These are phyloP conservation scores for Candida nitratophila DNA, from an alignment of 805 yeast genomes.

Conservation along the genomic window DNA sequence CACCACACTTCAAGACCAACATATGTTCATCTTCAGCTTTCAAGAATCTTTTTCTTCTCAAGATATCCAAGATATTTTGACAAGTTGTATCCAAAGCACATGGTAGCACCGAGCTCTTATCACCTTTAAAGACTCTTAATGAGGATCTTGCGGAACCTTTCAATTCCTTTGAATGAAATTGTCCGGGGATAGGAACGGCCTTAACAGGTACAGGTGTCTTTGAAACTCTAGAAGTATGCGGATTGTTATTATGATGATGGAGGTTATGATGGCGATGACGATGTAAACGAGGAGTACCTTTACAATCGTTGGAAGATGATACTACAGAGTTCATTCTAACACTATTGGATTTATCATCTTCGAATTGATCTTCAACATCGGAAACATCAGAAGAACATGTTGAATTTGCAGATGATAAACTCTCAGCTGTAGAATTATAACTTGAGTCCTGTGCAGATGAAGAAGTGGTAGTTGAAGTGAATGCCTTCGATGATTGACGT, in stretches of 20 bases:
- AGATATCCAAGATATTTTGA: constrained; percentile 59
- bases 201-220: too few relatives aligned
- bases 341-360: too few relatives aligned
- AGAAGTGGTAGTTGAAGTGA: neutral
- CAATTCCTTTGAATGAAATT: constrained; percentile 16
- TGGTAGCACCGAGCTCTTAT: constrained; percentile 73
- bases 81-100: constrained; percentile 76
- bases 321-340: neutral
- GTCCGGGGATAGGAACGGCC: neutral
- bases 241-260: constrained; percentile 6
- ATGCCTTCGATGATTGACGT: neutral
- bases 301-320: constrained; percentile 4
- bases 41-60: constrained; percentile 73
- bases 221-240: too few relatives aligned
- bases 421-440: neutral
- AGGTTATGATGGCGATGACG: constrained; percentile 11
- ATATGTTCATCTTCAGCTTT: constrained; percentile 67
- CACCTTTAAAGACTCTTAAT: constrained; percentile 73
- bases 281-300: neutral
- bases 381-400: neutral
- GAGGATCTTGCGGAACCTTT: constrained; percentile 26
- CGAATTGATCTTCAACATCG: neutral
- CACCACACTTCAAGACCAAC: constrained; percentile 69
- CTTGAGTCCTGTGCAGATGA: neutral
- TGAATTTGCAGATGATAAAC: neutral